A percentile compares a stretch with the other conserved stretches of the same genome.
These are phyloP conservation scores for Magnolia officinalis DNA, from an alignment of 164 flowering plant species.

Conservation along the genomic window DNA sequence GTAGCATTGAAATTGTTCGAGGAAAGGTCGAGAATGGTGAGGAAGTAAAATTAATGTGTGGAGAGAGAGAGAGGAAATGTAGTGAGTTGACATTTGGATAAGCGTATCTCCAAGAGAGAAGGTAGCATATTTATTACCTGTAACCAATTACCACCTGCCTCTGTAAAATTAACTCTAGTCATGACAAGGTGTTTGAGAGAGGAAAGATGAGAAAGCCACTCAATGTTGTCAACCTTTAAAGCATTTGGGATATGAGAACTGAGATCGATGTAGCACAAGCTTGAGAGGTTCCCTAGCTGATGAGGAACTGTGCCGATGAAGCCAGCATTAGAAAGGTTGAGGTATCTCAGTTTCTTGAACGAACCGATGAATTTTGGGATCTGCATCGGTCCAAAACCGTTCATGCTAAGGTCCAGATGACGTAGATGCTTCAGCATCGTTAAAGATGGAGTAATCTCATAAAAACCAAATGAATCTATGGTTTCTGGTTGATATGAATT, in stretches of 20 bases:
- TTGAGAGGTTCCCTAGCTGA: conserved; percentile 8
- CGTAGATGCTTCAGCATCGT: conserved; percentile 8
- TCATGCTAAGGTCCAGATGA: conserved; percentile 9
- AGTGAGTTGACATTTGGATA: neutral
- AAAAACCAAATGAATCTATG: neutral
- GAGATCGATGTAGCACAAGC: conserved; percentile 7
- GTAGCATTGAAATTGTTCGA: neutral
- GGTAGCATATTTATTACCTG: neutral
- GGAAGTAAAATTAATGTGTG: neutral
- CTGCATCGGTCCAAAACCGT: neutral
- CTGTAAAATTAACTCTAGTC: neutral
- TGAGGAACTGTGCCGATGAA: too few species aligned
- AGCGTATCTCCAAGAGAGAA: neutral
- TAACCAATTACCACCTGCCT: neutral
- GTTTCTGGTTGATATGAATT: neutral
- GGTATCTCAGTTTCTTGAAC: neutral
- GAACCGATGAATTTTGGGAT: conserved; percentile 17
- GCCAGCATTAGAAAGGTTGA: conserved; percentile 7
- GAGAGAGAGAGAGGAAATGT: neutral
- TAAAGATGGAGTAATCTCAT: conserved; percentile 3
- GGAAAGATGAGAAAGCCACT: conserved; percentile 8
- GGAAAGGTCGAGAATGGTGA: neutral
- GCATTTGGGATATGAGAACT: neutral
- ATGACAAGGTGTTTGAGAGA: conserved; percentile 1
- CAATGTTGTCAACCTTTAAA: neutral